Evolutionary conservation across 179 eudicot genomes (phyloP), one percentile per base, ranked within the genome.

Genomic region (Gypsophila paniculata): DNA sequence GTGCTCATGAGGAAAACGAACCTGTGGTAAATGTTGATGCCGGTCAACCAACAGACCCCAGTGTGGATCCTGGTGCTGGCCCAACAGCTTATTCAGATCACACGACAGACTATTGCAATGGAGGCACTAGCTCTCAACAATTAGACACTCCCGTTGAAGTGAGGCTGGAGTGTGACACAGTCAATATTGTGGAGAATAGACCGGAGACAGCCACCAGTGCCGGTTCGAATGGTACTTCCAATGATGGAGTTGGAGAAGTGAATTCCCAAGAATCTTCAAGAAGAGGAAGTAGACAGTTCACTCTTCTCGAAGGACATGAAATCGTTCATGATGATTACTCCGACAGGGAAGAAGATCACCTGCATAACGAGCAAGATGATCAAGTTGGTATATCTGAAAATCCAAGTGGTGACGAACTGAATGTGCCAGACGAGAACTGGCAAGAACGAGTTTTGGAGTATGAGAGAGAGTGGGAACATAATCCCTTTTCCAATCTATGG

Each of bases 401-500:
- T 62, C 29, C 75, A 25, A 68, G 72, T 73, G 68, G 58, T 18
- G 76, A 77, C 18, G 76, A 76, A 51, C 60, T 80, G 46, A 72
- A 66, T 68, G 64, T 51, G 72, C 82, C 74, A 67, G 80, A 19
- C 54, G 77, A 72, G 46, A 80, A 80, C 62, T 36, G 68, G 68
- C 68, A 62, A 34, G 94, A 85, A 75, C 83, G 71, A 70, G 75
- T 61, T 54, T 46, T 19, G 67, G 67, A 62, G 48, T 62, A 73
- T 23, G 80, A 72, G 80, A 89, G 74, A 63, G 80, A 72, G 83
- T 78, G 69, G 85, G 85, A 82, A 82, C 75, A 67, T 42, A 65
- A 34, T 25, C 74, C 76, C 58, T 73, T 74, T 57, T 76, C 89
- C 25, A 85, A 68, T 80, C 89, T 65, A 78, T 83, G 91, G 90